Base-by-base conservation (phyloP, 1,139 yeast genomes). In the Tardiomyces blankii region DNA sequence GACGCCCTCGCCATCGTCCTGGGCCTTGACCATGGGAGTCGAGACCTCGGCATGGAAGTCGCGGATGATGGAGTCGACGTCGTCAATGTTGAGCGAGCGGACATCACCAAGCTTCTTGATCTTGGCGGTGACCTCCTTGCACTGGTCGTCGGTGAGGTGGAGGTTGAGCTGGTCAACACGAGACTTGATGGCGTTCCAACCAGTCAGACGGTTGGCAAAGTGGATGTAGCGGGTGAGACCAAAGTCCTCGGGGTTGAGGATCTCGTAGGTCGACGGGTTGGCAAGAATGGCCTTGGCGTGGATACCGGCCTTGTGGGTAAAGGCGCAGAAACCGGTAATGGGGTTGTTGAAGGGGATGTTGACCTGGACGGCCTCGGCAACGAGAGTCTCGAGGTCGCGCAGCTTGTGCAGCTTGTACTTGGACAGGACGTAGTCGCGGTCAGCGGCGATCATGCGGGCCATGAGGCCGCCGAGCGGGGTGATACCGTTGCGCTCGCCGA, bases 381-480 rank as follows among this genome's bases (percentile, higher is more conserved):
- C 96, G 67, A 91, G 74, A 67, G 83, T 87, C 70, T 91, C 98
- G 64, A 91, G 75, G 63, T 91, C 97, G 73, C 97, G 82, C 59
- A 91, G 78, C 75, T 89, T 89, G 72, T 89, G 96, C 58, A 91
- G 74, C 75, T 91, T 91, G 73, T 91, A 91, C 74, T 91, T 91
- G 67, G 93, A 80, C 64, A 89, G 73, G 47, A 89, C 97, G 66
- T 91, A 91, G 60, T 89, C 96, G 63, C 97, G 84, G 70, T 89
- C 95, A 51, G 97, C 96, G 51, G 95, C 95, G 66, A 91, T 88
- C 98, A 91, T 91, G 70, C 97, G 80, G 46, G 97, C 97, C 96
- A 91, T 89, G 62, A 91, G 77, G 45, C 96, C 97, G 63, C 98
- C 97, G 55, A 91, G 77, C 50, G 97, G 95, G 38, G 96, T 89